Evolutionary conservation across 495 filamentous ascomycete species (phyloP).

Genomic region (Neurospora cerealis): DNA sequence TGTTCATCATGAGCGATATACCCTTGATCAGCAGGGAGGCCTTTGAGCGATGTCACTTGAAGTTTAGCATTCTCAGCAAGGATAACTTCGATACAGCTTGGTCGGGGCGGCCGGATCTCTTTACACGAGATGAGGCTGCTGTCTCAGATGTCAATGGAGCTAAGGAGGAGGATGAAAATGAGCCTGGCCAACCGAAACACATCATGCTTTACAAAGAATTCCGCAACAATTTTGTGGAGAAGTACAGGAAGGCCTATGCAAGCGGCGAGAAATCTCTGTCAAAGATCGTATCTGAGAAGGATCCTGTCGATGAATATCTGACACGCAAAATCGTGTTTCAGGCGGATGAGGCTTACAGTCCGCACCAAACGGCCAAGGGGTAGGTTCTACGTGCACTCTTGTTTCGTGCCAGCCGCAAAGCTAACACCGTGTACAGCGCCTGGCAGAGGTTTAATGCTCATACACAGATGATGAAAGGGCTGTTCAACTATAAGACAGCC

Average conservation of each 20-base stretch:
- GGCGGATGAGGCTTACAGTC: constrained; percentile 34
- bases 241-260: constrained; percentile 1
- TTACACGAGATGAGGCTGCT: not conserved
- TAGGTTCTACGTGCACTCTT: constrained; percentile 5
- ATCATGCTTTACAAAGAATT: constrained; percentile 21
- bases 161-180: constrained; percentile 14
- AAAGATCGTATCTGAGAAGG: no score
- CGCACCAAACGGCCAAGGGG: constrained; percentile 29
- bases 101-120: constrained; percentile 8
- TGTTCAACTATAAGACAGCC: constrained; percentile 47
- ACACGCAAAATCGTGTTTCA: constrained; percentile 39
- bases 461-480: constrained; percentile 50
- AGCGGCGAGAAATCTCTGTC: not conserved
- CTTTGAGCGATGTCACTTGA: constrained; percentile 35
- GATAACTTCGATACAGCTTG: constrained; percentile 6
- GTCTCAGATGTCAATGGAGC: not conserved
- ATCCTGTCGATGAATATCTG: constrained; percentile 31
- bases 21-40: constrained; percentile 12
- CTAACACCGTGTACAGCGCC: constrained; percentile 25
- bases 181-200: constrained; percentile 23
- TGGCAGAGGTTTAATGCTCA: constrained; percentile 46
- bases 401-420: not conserved
- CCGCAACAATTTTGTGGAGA: constrained; percentile 9
- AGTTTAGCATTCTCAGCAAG: constrained; percentile 37
- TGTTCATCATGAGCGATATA: constrained; percentile 43